Percentiles rank a stretch among this genome's conserved stretches.
Evolutionary conservation across 1,139 yeast genomes (phyloP).

Genomic region (Yueomyces sp.): DNA sequence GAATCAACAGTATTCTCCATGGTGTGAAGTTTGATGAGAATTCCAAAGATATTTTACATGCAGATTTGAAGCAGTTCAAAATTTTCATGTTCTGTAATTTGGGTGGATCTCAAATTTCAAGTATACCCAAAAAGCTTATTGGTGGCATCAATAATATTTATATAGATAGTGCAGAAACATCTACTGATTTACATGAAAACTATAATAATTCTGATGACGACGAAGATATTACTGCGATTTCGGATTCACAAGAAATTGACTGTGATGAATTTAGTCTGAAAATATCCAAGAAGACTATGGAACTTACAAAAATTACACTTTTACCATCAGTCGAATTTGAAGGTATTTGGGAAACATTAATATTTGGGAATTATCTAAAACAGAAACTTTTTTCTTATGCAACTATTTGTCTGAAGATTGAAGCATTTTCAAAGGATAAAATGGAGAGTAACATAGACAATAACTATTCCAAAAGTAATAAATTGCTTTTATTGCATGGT

Average conservation of each 20-base stretch:
- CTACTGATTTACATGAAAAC: too few species aligned
- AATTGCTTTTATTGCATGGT: slow-evolving; percentile 28
- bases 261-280: too few species aligned
- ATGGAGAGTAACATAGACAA: slow-evolving; percentile 1
- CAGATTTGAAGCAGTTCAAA: too few species aligned
- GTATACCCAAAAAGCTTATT: slow-evolving; percentile 1
- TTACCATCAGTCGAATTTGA: slow-evolving; percentile 22
- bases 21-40: too few species aligned
- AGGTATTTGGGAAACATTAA: slow-evolving; percentile 23
- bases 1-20: too few species aligned
- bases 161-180: background rate
- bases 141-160: slow-evolving; percentile 2
- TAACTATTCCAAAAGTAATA: slow-evolving; percentile 12
- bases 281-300: slow-evolving; percentile 10
- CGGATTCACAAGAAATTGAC: background rate
- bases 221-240: slow-evolving; percentile 4
- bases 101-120: background rate
- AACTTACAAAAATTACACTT: slow-evolving; percentile 8
- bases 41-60: too few species aligned
- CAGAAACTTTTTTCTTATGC: slow-evolving; percentile 20
- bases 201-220: background rate
- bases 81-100: too few species aligned
- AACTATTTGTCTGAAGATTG: slow-evolving; percentile 18
- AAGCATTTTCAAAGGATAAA: slow-evolving; percentile 4
- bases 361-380: slow-evolving; percentile 20